Evolutionary conservation across 805 yeast species (phyloP).

Genomic region (Kuraishia cidri): DNA sequence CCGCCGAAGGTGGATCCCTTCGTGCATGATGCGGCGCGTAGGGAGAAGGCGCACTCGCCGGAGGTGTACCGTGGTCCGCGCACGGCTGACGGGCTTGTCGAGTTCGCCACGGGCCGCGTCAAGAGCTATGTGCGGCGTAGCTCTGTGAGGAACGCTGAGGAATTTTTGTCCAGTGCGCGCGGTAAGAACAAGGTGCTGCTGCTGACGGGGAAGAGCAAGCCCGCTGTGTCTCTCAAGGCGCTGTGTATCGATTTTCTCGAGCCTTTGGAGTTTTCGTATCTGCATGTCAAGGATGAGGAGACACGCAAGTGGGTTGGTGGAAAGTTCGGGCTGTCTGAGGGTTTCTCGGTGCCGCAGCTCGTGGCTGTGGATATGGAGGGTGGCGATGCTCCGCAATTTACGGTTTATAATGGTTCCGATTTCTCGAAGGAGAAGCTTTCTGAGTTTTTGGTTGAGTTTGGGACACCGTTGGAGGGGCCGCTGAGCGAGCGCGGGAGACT

Average conservation of each 20-base stretch:
- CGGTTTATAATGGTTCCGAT: constrained; percentile 17
- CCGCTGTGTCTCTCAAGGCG: constrained; percentile 51
- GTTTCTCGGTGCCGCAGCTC: constrained; percentile 12
- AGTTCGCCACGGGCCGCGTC: constrained; percentile 45
- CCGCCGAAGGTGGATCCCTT: constrained; percentile 52
- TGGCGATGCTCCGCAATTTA: constrained; percentile 4
- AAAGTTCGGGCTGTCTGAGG: constrained; percentile 4
- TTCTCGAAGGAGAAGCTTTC: constrained; percentile 20
- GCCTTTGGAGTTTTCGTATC: constrained; percentile 35
- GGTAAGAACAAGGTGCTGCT: constrained; percentile 34
- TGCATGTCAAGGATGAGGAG: constrained; percentile 17
- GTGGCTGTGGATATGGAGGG: constrained; percentile 13
- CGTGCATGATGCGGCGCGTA: constrained; percentile 3
- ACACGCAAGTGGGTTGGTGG: constrained; percentile 6
- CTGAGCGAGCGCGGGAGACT: constrained; percentile 14
- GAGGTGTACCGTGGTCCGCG: constrained; percentile 61
- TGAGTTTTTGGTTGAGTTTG: constrained; percentile 19
- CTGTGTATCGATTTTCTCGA: constrained; percentile 65
- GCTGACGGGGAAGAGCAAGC: constrained; percentile 36
- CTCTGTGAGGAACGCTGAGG: constrained; percentile 20
- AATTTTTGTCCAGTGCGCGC: constrained; percentile 11
- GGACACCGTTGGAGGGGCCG: constrained; percentile 24
- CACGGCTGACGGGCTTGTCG: constrained; percentile 40
- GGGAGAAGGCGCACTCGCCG: constrained; percentile 29
- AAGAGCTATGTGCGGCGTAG: constrained; percentile 58